These are phyloP conservation scores for Glaciozyma antarctica DNA, from an alignment of 768 basidiomycete genomes.

Conservation along the genomic window DNA sequence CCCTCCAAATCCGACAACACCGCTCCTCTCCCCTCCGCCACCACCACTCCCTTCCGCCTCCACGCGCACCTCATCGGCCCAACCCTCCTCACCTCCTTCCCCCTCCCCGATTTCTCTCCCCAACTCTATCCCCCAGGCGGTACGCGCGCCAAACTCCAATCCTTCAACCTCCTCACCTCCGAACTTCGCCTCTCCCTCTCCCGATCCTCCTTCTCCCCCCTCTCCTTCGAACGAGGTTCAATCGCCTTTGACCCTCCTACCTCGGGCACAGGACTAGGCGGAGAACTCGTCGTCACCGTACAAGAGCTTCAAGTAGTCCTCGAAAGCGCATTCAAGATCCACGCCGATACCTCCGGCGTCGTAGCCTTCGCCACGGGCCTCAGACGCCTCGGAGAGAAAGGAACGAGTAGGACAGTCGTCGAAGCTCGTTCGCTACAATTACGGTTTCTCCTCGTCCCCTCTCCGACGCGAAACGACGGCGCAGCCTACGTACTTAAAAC, in stretches of 20 bases:
- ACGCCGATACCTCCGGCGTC: constrained; percentile 1
- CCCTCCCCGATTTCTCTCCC: constrained; percentile 1
- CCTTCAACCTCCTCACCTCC: constrained; percentile 3
- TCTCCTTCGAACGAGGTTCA: neutral
- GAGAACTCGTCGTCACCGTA: neutral
- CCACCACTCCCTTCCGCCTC: neutral
- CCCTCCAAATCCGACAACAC: no score
- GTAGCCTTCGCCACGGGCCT: neutral
- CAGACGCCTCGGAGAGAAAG: neutral
- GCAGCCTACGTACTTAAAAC: neutral
- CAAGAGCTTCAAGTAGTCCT: neutral
- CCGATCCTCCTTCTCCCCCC: neutral
- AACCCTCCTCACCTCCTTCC: neutral
- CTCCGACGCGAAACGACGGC: neutral
- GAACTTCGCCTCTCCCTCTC: neutral
- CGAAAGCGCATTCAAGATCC: neutral
- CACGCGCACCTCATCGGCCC: constrained; percentile 2
- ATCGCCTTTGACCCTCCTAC: neutral
- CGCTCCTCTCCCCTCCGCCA: neutral
- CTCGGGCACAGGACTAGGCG: neutral
- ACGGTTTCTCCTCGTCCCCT: neutral
- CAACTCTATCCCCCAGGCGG: neutral
- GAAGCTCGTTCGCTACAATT: neutral
- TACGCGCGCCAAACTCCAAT: neutral
- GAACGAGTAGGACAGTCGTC: neutral